Evolutionary conservation across 2,329 filamentous ascomycete genomes (phyloP).

Genomic region (Madurella mycetomatis): DNA sequence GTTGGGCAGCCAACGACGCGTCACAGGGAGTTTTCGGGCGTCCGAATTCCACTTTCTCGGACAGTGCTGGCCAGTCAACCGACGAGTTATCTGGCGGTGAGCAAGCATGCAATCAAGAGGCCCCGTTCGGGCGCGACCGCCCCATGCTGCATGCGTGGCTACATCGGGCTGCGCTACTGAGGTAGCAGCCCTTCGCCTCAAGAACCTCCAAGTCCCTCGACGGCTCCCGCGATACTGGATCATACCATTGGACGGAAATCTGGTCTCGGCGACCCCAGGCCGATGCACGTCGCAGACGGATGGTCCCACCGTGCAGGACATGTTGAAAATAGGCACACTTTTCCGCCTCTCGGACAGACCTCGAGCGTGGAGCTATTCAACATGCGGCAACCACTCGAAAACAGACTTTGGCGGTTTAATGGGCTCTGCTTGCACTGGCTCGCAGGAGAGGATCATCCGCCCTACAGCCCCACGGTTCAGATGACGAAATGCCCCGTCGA

Average conservation of each 20-base stretch:
- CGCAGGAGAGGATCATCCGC: too few relatives aligned
- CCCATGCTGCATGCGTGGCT: conserved; percentile 2
- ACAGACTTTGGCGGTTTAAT: too few relatives aligned
- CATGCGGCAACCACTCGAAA: too few relatives aligned
- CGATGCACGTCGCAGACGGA: background rate
- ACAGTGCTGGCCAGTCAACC: conserved; percentile 1
- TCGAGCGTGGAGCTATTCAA: too few relatives aligned
- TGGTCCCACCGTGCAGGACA: too few relatives aligned
- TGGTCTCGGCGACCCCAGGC: background rate
- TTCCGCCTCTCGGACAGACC: too few relatives aligned
- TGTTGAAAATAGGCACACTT: too few relatives aligned
- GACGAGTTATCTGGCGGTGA: conserved; percentile 23
- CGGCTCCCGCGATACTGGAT: background rate
- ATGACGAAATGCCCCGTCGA: too few relatives aligned
- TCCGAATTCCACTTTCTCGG: background rate
- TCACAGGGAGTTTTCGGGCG: background rate
- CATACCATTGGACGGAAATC: background rate
- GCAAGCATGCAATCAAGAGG: conserved; percentile 3
- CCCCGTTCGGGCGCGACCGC: conserved; percentile 13
- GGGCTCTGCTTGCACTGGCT: too few relatives aligned
- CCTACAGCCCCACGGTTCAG: too few relatives aligned
- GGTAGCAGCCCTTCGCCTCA: background rate
- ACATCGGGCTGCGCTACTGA: background rate
- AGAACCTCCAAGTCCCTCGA: background rate
- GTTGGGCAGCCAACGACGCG: background rate